phyloP scores from a whole-genome alignment of 169 alveolate species.

The Babesia caballi region DNA sequence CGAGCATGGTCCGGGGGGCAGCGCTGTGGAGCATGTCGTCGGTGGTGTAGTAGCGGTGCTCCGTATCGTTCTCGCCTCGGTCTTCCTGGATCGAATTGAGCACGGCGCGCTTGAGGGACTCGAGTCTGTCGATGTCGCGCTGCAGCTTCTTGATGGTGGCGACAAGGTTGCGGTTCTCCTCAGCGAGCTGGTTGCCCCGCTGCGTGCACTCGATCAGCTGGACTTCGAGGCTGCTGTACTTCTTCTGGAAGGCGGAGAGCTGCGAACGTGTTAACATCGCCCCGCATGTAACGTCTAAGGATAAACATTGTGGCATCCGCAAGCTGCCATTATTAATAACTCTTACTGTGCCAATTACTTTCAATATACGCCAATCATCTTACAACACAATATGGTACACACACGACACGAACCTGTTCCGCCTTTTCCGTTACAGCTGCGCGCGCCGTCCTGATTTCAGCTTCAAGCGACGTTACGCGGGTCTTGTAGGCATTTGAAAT shows the following conservation, averaged over 20 bases:
- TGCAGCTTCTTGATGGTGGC: slow-evolving; percentile 77
- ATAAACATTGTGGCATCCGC: too few species aligned
- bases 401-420: slow-evolving; percentile 68
- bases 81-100: slow-evolving; percentile 82
- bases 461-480: slow-evolving; percentile 77
- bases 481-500: slow-evolving; percentile 83
- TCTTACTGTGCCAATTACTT: too few species aligned
- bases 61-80: slow-evolving; percentile 61
- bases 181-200: slow-evolving; percentile 80
- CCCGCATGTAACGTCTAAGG: too few species aligned
- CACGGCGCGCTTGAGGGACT: slow-evolving; percentile 78
- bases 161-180: slow-evolving; percentile 80
- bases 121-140: slow-evolving; percentile 79
- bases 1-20: slow-evolving; percentile 41
- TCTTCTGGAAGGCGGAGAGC: slow-evolving; percentile 79
- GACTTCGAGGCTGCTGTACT: slow-evolving; percentile 79
- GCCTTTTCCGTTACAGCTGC: slow-evolving; percentile 77
- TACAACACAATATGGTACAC: too few species aligned
- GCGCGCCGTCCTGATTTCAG: slow-evolving; percentile 77
- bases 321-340: too few species aligned
- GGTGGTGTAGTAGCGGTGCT: slow-evolving; percentile 18
- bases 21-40: slow-evolving; percentile 48
- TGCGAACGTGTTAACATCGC: slow-evolving; percentile 5
- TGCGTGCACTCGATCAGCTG: slow-evolving; percentile 81
- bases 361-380: too few species aligned